A percentile compares a stretch with the other conserved stretches of the same genome.
These are phyloP conservation scores for Globisporangium acanthophoron DNA, from an alignment of 352 stramenopile genomes.

Conservation along the genomic window DNA sequence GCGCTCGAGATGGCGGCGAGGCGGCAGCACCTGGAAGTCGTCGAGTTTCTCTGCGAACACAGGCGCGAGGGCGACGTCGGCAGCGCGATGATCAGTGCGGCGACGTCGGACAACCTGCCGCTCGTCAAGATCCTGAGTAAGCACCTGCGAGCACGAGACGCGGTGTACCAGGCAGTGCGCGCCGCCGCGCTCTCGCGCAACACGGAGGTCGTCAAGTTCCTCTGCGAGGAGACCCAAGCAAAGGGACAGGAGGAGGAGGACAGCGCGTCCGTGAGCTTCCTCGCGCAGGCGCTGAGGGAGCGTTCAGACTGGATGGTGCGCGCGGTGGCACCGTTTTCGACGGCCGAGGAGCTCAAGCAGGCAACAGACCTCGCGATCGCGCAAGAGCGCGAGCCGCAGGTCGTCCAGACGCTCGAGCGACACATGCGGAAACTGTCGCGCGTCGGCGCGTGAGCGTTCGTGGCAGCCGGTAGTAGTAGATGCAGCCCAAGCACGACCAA, in stretches of 20 bases:
- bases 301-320: neutral
- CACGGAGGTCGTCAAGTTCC: neutral
- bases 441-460: too few relatives aligned
- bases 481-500: too few relatives aligned
- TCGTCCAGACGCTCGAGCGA: neutral
- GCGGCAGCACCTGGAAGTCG: neutral
- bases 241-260: neutral
- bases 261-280: neutral
- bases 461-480: too few relatives aligned
- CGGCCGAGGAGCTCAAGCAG: neutral
- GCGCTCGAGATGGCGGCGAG: neutral
- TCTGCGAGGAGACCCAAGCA: neutral
- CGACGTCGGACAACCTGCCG: neutral
- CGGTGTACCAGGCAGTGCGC: neutral
- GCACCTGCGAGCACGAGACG: neutral
- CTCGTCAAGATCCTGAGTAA: neutral
- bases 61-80: neutral
- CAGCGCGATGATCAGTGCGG: neutral
- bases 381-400: neutral
- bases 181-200: neutral
- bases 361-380: too few relatives aligned
- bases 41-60: neutral
- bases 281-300: neutral
- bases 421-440: too few relatives aligned
- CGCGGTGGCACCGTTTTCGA: neutral